Evolutionary conservation across 1,284 basidiomycete species (phyloP), one percentile per base, ranked within the genome.

Genomic region (Leccinum fallax): DNA sequence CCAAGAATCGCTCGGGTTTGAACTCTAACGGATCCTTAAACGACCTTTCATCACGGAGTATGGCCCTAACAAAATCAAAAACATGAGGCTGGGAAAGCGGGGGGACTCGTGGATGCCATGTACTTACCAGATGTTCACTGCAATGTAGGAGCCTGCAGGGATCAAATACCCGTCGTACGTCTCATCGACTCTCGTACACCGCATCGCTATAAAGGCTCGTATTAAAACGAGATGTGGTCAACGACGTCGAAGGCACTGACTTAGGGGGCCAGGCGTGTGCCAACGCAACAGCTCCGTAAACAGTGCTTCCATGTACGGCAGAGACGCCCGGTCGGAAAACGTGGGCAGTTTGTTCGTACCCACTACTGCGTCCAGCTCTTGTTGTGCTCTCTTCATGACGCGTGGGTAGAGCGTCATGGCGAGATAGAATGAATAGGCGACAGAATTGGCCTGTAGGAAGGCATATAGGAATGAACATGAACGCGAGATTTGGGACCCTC

Each of bases 251-350:
- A 26, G 13, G 16, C 6, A 53, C 76, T 57, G 55, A 82, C 82
- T 83, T 46, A 76, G 78, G 6, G 84, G 83, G 19, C 74, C 78
- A 16, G 85, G 83, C 3, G 79, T 73, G 58, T 85, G 79, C 87
- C 86, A 89, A 11, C 87, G 80, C 55, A 88, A 72, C n/a, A 85
- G 80, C 72, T 90, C 88, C 63, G 84, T 64, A 51, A 65, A 52
- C n/a, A 74, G 30, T 0, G 69, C 73, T 24, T 66, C 66, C 21
- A 73, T 32, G 55, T 73, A 74, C 1, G 73, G 73, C 4, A 74
- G 49, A n/a, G 54, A 61, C 1, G 59, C 28, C 4, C 68, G 66
- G 56, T 74, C 73, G 4, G 65, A 49, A 51, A 74, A 74, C 1
- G 63, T 65, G 6, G 72, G 72, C 32, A 73, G 55, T 38, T 64